phyloP scores from a whole-genome alignment of 2,329 filamentous ascomycete genomes.

The Fusarium xylarioides region DNA sequence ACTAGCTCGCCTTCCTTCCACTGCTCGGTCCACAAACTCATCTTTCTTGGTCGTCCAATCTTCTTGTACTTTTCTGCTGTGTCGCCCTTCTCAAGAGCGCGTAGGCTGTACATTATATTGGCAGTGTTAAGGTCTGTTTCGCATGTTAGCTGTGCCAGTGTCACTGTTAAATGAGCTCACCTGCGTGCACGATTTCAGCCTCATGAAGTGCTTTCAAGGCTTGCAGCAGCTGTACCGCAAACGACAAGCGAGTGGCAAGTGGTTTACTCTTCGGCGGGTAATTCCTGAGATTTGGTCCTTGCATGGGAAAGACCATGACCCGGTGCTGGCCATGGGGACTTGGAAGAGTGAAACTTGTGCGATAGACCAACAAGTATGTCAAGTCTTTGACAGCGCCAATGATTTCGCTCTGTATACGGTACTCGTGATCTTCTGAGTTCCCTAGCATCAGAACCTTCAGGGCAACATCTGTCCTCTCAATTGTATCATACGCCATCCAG shows the following conservation, averaged over 20 bases:
- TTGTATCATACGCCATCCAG: background rate
- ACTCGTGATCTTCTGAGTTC: no score
- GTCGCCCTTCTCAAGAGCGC: no score
- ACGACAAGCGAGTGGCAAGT: no score
- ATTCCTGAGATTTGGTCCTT: background rate
- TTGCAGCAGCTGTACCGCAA: accelerated
- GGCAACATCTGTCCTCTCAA: background rate
- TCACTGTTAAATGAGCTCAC: no score
- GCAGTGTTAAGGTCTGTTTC: background rate
- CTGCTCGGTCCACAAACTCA: background rate
- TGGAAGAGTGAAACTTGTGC: accelerated
- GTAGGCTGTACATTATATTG: background rate
- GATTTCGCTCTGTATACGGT: background rate
- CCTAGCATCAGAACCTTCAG: background rate
- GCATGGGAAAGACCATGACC: accelerated
- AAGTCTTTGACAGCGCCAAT: accelerated
- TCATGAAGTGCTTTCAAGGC: accelerated
- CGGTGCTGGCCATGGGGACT: accelerated
- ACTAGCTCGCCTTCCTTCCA: background rate
- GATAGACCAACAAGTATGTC: accelerated
- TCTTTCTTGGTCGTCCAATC: background rate
- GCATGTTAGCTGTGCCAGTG: no score
- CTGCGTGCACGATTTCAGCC: accelerated
- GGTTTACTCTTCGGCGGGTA: no score
- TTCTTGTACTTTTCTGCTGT: background rate